Conservation (phyloP, 129 eudicot species). For the Lonicera japonica region DNA sequence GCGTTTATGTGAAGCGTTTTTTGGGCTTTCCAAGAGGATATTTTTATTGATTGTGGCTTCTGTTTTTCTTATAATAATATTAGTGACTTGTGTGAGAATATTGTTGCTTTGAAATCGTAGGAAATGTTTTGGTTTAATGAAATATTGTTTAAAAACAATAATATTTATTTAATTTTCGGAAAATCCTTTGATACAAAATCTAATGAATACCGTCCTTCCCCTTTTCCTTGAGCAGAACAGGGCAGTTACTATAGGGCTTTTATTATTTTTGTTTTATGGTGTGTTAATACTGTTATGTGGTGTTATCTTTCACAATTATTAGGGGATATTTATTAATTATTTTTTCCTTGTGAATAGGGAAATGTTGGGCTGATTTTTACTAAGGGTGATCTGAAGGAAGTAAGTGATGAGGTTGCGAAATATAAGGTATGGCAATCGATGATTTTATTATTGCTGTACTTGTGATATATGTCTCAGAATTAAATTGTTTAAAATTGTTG, state of each 20-base stretch:
- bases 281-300: no score
- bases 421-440: slow-evolving; percentile 22
- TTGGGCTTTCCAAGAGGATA: no score
- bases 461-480: not conserved
- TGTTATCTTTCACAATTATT: not conserved
- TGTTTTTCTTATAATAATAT: no score
- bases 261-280: not conserved
- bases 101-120: no score
- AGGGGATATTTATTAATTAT: not conserved
- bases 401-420: slow-evolving; percentile 35
- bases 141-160: no score
- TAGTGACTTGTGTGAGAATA: no score
- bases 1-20: no score
- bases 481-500: not conserved
- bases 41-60: no score
- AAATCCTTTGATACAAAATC: not conserved
- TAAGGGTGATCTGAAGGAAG: slow-evolving; percentile 36
- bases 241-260: no score
- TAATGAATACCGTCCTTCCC: not conserved
- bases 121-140: no score
- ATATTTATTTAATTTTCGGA: no score
- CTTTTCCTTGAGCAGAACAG: not conserved
- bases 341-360: slow-evolving; percentile 17
- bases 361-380: slow-evolving; percentile 41
- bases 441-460: not conserved